Percentiles rank a stretch among this genome's conserved stretches.
These are phyloP conservation scores for Mimosa bimucronata DNA, from an alignment of 306 rosid genomes.

Conservation along the genomic window DNA sequence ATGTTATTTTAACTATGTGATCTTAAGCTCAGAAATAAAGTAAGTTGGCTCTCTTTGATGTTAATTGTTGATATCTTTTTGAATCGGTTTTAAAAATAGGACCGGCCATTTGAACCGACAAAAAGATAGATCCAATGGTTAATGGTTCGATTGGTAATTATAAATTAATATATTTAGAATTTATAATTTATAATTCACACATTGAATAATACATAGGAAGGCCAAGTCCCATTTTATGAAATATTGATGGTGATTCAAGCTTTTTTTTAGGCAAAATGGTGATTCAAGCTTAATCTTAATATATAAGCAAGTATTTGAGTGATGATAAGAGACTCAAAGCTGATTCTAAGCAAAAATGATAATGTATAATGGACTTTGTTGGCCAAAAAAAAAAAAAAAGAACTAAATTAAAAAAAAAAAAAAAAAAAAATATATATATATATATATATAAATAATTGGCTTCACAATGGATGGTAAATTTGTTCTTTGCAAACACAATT, in stretches of 20 bases:
- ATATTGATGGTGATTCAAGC: not conserved
- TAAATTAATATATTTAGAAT: too few relatives aligned
- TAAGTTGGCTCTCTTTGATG: not conserved
- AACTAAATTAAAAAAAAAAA: too few relatives aligned
- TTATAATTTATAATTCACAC: not conserved
- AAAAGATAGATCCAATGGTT: not conserved
- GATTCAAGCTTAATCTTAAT: not conserved
- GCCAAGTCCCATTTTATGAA: not conserved
- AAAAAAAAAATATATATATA: too few relatives aligned
- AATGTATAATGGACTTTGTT: not conserved
- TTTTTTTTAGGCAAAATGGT: too few relatives aligned
- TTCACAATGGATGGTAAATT: too few relatives aligned
- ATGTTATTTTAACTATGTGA: not conserved
- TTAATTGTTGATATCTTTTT: not conserved
- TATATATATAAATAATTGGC: too few relatives aligned
- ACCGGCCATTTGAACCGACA: not conserved
- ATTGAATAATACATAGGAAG: not conserved
- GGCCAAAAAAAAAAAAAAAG: too few relatives aligned
- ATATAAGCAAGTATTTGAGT: not conserved
- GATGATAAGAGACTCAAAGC: too few relatives aligned
- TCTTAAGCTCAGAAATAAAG: not conserved
- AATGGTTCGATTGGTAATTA: not conserved
- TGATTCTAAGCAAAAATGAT: not conserved
- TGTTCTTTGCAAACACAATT: too few relatives aligned
- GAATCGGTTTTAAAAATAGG: not conserved